These are phyloP conservation scores for Epithemia pelagica DNA, from an alignment of 108 stramenopile species.

Conservation along the genomic window DNA sequence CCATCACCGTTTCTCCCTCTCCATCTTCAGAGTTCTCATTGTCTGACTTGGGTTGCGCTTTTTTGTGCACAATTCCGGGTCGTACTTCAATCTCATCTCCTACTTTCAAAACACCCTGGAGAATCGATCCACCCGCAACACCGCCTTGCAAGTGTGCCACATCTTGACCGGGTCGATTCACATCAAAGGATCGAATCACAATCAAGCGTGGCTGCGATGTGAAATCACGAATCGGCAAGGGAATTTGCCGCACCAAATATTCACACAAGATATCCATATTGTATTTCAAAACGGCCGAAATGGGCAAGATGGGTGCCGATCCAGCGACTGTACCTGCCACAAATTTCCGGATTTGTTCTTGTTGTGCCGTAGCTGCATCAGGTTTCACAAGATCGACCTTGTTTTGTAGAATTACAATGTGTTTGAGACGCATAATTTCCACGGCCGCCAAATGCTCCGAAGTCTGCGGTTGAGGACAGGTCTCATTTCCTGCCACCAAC, in stretches of 20 bases:
- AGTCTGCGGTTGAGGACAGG: slow-evolving; percentile 99
- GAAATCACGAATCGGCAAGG: slow-evolving; percentile 93
- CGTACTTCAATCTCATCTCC: slow-evolving; percentile 99
- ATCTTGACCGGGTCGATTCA: slow-evolving; percentile 99
- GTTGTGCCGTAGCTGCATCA: slow-evolving; percentile 93
- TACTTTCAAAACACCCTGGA: slow-evolving; percentile 93
- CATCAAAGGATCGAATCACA: slow-evolving; percentile 99
- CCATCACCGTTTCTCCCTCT: slow-evolving; percentile 56
- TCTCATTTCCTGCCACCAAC: slow-evolving; percentile 98
- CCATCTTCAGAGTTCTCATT: slow-evolving; percentile 4
- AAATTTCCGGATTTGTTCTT: slow-evolving; percentile 96
- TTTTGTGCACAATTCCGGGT: slow-evolving; percentile 97
- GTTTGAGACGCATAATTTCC: slow-evolving; percentile 98
- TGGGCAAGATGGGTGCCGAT: slow-evolving; percentile 95
- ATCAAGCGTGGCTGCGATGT: slow-evolving; percentile 90
- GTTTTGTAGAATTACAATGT: slow-evolving; percentile 99
- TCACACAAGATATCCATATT: slow-evolving; percentile 99
- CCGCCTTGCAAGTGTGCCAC: slow-evolving; percentile 93
- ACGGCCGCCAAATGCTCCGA: slow-evolving; percentile 99
- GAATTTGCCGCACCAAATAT: slow-evolving; percentile 94
- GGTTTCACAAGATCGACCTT: slow-evolving; percentile 99
- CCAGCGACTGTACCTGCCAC: slow-evolving; percentile 98
- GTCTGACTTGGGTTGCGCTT: slow-evolving; percentile 48
- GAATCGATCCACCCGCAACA: slow-evolving; percentile 97
- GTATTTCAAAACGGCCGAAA: slow-evolving; percentile 96